These are phyloP conservation scores for Fagopyrum homotropicum DNA, from an alignment of 148 eudicot genomes.

Conservation along the genomic window DNA sequence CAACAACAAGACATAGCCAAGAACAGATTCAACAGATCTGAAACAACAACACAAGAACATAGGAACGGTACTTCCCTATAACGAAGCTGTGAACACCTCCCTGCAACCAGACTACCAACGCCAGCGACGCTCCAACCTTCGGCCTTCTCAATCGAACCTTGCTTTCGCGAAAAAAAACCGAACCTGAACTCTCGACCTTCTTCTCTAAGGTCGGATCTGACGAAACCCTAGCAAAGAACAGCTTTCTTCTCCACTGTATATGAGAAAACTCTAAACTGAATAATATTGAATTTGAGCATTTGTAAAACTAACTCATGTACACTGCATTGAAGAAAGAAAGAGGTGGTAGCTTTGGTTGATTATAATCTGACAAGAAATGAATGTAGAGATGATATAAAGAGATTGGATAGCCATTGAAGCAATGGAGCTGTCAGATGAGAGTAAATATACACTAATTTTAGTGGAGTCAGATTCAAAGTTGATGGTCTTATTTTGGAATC, in stretches of 20 bases:
- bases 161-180: too few species aligned
- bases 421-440: neutral
- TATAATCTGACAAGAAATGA: constrained; percentile 3
- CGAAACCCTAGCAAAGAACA: too few species aligned
- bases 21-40: too few species aligned
- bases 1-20: too few species aligned
- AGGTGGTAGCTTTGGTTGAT: neutral
- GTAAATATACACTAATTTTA: neutral
- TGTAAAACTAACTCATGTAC: neutral
- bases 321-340: constrained; percentile 3
- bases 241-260: neutral
- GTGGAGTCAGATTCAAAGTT: neutral
- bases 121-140: too few species aligned
- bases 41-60: too few species aligned
- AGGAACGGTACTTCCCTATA: too few species aligned
- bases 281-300: neutral
- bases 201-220: too few species aligned
- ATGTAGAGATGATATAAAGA: neutral
- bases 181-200: too few species aligned
- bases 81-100: too few species aligned
- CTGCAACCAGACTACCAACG: too few species aligned
- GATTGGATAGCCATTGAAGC: neutral
- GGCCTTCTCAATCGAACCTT: too few species aligned
- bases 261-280: neutral
- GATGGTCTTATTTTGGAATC: constrained; percentile 4